These are phyloP conservation scores for Stachybotrys elegans DNA, from an alignment of 2,329 filamentous ascomycete species.

Conservation along the genomic window DNA sequence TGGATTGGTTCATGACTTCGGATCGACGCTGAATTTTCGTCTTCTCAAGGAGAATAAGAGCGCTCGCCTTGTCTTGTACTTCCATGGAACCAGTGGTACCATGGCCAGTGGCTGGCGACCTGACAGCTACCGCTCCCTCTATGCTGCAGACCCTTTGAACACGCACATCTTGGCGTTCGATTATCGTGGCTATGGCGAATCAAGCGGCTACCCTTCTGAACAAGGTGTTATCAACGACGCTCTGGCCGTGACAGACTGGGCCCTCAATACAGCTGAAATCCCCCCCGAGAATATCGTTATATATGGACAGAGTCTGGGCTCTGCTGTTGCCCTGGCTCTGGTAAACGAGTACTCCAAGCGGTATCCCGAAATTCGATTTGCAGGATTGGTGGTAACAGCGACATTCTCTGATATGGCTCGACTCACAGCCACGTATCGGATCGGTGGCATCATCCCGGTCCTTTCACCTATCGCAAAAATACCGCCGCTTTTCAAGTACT, in stretches of 20 bases:
- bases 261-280: conserved; percentile 43
- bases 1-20: conserved; percentile 29
- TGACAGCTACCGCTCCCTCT: conserved; percentile 51
- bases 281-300: conserved; percentile 51
- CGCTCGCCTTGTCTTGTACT: conserved; percentile 38
- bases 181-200: conserved; percentile 55
- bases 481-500: conserved; percentile 31
- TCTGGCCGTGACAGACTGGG: conserved; percentile 47
- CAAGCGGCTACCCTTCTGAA: conserved; percentile 50
- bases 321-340: conserved; percentile 26
- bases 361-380: conserved; percentile 24
- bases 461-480: conserved; percentile 29
- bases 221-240: conserved; percentile 49
- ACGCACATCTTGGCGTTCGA: conserved; percentile 56
- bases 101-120: conserved; percentile 50
- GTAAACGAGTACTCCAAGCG: conserved; percentile 21
- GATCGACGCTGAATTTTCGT: conserved; percentile 29
- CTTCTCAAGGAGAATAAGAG: conserved; percentile 40
- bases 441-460: conserved; percentile 43
- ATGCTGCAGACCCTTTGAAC: conserved; percentile 41
- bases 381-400: conserved; percentile 43
- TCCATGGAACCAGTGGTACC: conserved; percentile 54
- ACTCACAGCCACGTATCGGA: conserved; percentile 44
- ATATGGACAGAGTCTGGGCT: conserved; percentile 56
- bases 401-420: conserved; percentile 43